Evolutionary conservation across 805 yeast genomes (phyloP).

Genomic region (Lachancea mirantina): DNA sequence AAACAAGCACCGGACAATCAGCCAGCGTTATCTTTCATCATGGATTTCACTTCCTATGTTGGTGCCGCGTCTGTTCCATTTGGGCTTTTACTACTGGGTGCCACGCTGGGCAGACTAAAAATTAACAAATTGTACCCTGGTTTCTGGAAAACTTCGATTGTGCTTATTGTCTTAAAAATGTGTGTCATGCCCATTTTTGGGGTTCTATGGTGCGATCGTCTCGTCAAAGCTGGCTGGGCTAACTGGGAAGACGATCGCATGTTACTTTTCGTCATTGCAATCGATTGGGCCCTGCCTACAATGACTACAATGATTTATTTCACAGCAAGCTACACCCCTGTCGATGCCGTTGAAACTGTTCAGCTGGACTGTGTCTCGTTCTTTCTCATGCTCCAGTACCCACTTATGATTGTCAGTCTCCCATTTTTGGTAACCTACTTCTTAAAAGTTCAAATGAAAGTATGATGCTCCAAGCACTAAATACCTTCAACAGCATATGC

Average conservation of each 20-base stretch:
- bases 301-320: conserved; percentile 85
- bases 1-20: conserved; percentile 76
- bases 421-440: conserved; percentile 49
- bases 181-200: conserved; percentile 80
- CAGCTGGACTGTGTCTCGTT: conserved; percentile 84
- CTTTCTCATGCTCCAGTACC: conserved; percentile 66
- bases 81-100: conserved; percentile 80
- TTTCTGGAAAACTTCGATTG: conserved; percentile 56
- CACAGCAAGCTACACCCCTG: conserved; percentile 82
- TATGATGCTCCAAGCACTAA: no score
- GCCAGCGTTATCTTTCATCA: conserved; percentile 81
- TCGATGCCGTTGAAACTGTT: conserved; percentile 35
- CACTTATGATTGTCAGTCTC: conserved; percentile 55
- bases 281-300: conserved; percentile 77
- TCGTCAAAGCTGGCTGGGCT: conserved; percentile 63
- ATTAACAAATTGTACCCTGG: conserved; percentile 58
- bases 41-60: conserved; percentile 72
- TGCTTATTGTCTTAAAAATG: conserved; percentile 51
- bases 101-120: conserved; percentile 73
- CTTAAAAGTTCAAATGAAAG: conserved; percentile 29
- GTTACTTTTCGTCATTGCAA: conserved; percentile 65
- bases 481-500: no score
- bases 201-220: conserved; percentile 51
- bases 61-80: conserved; percentile 89
- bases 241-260: conserved; percentile 41